These are phyloP conservation scores for Thalassiosira livingstoniorum DNA, from an alignment of 352 stramenopile species.

Conservation along the genomic window DNA sequence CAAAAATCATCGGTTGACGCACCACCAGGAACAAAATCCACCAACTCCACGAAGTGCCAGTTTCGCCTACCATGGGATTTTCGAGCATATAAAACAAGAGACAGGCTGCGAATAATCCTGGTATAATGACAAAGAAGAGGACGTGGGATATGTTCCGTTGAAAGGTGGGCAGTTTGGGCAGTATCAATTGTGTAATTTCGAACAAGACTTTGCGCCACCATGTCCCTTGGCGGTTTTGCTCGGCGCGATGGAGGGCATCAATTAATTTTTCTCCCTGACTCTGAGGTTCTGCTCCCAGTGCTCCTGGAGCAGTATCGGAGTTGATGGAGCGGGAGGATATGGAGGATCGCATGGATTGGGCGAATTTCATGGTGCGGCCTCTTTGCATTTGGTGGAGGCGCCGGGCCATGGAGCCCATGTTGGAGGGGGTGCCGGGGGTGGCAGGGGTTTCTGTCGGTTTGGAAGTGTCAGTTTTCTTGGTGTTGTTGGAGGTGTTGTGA, in stretches of 20 bases:
- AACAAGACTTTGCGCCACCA: constrained; percentile 23
- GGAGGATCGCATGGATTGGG: neutral
- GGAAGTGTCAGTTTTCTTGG: neutral
- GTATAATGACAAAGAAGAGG: constrained; percentile 59
- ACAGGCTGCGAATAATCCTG: constrained; percentile 43
- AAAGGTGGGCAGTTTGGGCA: constrained; percentile 38
- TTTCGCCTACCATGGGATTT: constrained; percentile 61
- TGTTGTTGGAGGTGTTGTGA: neutral
- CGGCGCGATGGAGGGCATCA: constrained; percentile 34
- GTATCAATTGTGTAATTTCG: constrained; percentile 50
- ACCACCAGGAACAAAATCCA: constrained; percentile 71
- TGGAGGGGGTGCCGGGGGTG: constrained; percentile 27
- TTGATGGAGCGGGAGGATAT: neutral
- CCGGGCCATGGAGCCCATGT: constrained; percentile 37
- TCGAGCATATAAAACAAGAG: constrained; percentile 75
- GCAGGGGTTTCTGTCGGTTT: constrained; percentile 32
- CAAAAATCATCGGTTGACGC: constrained; percentile 68
- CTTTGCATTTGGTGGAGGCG: constrained; percentile 30
- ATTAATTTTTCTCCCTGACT: constrained; percentile 36
- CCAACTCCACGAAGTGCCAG: constrained; percentile 66
- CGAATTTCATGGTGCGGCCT: neutral
- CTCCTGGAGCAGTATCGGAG: neutral
- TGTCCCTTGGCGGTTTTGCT: constrained; percentile 11
- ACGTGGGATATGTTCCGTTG: constrained; percentile 21
- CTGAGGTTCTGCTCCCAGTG: constrained; percentile 7